Evolutionary conservation across 2,329 filamentous ascomycete genomes (phyloP).

Genomic region (Fusarium sp.): DNA sequence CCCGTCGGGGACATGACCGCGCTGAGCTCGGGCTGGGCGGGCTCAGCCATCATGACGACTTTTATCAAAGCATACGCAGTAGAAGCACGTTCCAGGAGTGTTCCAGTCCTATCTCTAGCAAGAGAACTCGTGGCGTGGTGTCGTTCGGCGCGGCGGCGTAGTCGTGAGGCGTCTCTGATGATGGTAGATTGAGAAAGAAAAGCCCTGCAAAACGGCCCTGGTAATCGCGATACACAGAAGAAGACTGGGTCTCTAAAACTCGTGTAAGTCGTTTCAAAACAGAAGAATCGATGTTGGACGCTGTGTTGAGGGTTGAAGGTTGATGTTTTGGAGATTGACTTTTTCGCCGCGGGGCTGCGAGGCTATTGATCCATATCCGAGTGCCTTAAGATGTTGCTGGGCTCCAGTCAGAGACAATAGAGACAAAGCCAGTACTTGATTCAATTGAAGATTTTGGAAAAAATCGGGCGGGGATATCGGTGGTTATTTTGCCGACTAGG

Average conservation of each 20-base stretch:
- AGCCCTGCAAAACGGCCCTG: conserved; percentile 45
- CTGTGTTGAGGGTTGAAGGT: not conserved
- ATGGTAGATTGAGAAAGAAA: conserved; percentile 56
- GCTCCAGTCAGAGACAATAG: not conserved
- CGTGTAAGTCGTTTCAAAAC: conserved; percentile 36
- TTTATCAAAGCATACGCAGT: conserved; percentile 47
- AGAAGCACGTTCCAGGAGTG: not conserved
- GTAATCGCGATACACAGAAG: conserved; percentile 56
- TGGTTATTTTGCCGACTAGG: conserved; percentile 16
- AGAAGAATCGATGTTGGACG: not conserved
- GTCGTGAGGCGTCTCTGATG: conserved; percentile 43
- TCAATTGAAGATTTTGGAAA: conserved; percentile 2
- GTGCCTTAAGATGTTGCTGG: not conserved
- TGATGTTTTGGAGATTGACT: not conserved
- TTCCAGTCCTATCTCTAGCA: conserved; percentile 33
- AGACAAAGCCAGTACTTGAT: conserved; percentile 5
- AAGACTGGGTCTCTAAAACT: conserved; percentile 46
- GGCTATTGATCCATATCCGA: conserved; percentile 3
- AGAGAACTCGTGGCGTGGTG: conserved; percentile 39
- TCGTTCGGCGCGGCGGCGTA: conserved; percentile 40
- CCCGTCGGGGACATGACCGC: conserved; percentile 53
- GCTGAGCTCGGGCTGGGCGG: conserved; percentile 55
- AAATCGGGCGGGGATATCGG: conserved; percentile 12
- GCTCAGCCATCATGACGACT: conserved; percentile 58
- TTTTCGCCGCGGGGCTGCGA: not conserved